Evolutionary conservation across 2,329 filamentous ascomycete species (phyloP).

Genomic region (Apiospora sp.): DNA sequence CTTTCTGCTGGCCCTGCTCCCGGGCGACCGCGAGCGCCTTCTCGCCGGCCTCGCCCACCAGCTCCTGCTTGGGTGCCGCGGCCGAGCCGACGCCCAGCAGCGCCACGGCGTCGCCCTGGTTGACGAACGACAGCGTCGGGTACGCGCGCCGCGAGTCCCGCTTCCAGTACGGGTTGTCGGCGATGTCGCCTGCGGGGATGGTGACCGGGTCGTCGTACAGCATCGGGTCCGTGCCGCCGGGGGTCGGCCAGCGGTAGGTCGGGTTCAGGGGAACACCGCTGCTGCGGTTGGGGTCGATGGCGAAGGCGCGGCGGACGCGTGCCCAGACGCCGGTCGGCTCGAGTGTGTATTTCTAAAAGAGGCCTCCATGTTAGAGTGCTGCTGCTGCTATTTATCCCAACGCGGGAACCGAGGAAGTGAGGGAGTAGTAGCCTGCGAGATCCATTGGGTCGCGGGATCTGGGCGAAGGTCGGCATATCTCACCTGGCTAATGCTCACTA

Average conservation of each 20-base stretch:
- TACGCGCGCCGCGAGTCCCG: conserved; percentile 87
- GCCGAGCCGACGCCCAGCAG: conserved; percentile 87
- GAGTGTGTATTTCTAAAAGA: conserved; percentile 88
- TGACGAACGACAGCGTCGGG: conserved; percentile 79
- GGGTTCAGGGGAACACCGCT: conserved; percentile 93
- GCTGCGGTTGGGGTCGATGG: conserved; percentile 87
- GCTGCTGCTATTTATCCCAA: too few relatives aligned
- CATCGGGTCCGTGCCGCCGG: conserved; percentile 74
- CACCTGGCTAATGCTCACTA: conserved; percentile 68
- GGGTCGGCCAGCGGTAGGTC: conserved; percentile 87
- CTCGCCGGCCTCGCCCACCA: conserved; percentile 75
- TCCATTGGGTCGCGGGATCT: background rate
- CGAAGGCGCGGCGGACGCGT: conserved; percentile 76
- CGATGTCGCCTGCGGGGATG: conserved; percentile 83
- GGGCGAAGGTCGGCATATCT: conserved; percentile 31
- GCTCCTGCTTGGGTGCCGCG: conserved; percentile 80
- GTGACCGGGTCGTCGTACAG: conserved; percentile 85
- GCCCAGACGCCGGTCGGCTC: conserved; percentile 92
- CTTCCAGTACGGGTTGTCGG: conserved; percentile 96
- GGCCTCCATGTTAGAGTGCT: background rate
- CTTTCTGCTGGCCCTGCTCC: conserved; percentile 75
- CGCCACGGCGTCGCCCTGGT: conserved; percentile 84
- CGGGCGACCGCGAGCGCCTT: conserved; percentile 77
- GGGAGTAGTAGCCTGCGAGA: too few relatives aligned
- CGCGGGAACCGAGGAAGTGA: too few relatives aligned